Evolutionary conservation across 176 grass and related monocot genomes (phyloP).

Genomic region (Oryza longistaminata): DNA sequence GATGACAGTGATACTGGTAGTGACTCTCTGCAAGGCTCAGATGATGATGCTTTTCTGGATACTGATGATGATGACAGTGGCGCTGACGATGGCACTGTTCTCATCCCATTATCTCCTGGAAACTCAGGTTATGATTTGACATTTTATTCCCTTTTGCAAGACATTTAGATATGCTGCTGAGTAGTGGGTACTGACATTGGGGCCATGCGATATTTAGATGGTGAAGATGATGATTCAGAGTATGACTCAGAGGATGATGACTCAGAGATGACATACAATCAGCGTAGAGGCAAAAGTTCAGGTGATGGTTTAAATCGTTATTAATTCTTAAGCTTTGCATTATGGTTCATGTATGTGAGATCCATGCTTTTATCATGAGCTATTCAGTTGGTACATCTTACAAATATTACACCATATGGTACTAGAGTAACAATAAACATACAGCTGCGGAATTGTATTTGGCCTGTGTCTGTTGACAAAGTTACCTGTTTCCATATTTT

Average conservation of each 20-base stretch:
- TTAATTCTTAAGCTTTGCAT: background rate
- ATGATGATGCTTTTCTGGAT: conserved; percentile 35
- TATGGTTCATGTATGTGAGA: background rate
- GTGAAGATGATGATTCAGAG: conserved; percentile 54
- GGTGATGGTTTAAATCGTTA: conserved; percentile 43
- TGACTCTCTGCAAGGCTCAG: conserved; percentile 47
- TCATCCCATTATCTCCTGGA: background rate
- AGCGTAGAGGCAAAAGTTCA: conserved; percentile 57
- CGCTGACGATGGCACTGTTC: background rate
- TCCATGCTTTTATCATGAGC: background rate
- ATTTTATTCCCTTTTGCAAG: conserved; percentile 15
- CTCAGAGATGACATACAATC: conserved; percentile 49
- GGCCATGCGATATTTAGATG: conserved; percentile 21
- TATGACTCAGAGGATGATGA: conserved; percentile 87
- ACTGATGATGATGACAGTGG: conserved; percentile 20
- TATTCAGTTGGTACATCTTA: background rate
- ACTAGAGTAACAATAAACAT: background rate
- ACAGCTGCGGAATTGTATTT: background rate
- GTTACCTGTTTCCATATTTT: background rate
- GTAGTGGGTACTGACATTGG: background rate
- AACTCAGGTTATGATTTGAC: background rate
- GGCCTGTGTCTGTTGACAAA: background rate
- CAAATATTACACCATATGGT: background rate
- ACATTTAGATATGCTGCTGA: background rate
- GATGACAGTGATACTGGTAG: conserved; percentile 57